A percentile compares a stretch with the other conserved stretches of the same genome.
These are phyloP conservation scores for Lactarius hatsudake DNA, from an alignment of 768 basidiomycete species.

Conservation along the genomic window DNA sequence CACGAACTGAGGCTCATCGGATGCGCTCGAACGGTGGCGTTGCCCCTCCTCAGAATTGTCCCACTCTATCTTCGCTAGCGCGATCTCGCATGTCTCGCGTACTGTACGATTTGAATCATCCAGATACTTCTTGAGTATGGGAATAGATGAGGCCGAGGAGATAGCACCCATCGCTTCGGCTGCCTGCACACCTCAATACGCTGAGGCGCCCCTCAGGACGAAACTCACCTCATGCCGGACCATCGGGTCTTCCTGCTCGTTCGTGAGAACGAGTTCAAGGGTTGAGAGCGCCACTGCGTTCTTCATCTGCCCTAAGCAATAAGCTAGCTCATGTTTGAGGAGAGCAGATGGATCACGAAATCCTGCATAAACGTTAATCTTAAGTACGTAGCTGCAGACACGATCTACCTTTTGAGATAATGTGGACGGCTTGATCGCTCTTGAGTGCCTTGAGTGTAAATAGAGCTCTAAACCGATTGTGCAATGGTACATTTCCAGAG, in stretches of 20 bases:
- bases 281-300: conserved; percentile 67
- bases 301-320: conserved; percentile 93
- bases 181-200: conserved; percentile 49
- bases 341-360: conserved; percentile 85
- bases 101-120: conserved; percentile 70
- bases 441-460: conserved; percentile 89
- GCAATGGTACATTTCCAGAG: conserved; percentile 68
- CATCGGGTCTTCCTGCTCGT: conserved; percentile 83
- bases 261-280: conserved; percentile 71
- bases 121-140: conserved; percentile 68
- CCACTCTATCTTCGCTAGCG: conserved; percentile 92
- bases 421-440: conserved; percentile 71
- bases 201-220: conserved; percentile 22
- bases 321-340: conserved; percentile 96
- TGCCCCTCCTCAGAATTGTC: conserved; percentile 76
- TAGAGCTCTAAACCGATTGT: conserved; percentile 84
- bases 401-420: conserved; percentile 76
- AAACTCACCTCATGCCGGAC: conserved; percentile 85
- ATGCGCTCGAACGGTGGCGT: conserved; percentile 40
- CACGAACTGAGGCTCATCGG: conserved; percentile 41
- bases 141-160: conserved; percentile 60
- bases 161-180: conserved; percentile 99
- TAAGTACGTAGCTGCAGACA: neutral
- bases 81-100: conserved; percentile 96
- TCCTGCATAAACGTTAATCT: conserved; percentile 44